Evolutionary conservation across 305 asterid genomes (phyloP).

Genomic region (Fraxinus greggii): DNA sequence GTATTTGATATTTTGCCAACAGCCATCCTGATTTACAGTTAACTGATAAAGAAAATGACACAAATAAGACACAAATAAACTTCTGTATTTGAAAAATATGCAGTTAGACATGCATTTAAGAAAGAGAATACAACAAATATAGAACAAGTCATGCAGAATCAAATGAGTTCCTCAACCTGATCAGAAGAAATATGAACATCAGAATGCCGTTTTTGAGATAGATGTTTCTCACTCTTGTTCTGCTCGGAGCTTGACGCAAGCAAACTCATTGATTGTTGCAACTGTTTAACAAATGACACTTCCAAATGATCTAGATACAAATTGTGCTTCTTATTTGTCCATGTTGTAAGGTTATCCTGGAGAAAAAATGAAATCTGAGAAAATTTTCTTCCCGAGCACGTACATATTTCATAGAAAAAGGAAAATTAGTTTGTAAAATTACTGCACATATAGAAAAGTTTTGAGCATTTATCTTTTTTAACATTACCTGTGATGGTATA

Average conservation of each 20-base stretch:
- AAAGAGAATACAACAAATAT: neutral
- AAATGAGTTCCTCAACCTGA: slow-evolving; percentile 39
- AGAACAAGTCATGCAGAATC: neutral
- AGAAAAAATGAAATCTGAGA: neutral
- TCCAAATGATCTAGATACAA: slow-evolving; percentile 62
- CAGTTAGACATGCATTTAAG: slow-evolving; percentile 9
- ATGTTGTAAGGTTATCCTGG: slow-evolving; percentile 28
- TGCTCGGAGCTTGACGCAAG: slow-evolving; percentile 34
- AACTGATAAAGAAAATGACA: slow-evolving; percentile 29
- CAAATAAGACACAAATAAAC: slow-evolving; percentile 5
- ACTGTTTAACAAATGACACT: slow-evolving; percentile 57
- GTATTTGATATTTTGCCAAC: neutral
- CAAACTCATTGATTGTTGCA: slow-evolving; percentile 44
- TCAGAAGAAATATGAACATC: slow-evolving; percentile 32
- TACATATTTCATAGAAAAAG: neutral
- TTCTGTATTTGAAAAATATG: slow-evolving; percentile 3
- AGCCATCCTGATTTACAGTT: slow-evolving; percentile 25
- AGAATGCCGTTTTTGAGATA: slow-evolving; percentile 25
- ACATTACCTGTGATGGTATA: neutral
- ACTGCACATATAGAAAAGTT: neutral
- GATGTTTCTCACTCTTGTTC: slow-evolving; percentile 26
- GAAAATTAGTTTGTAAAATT: neutral
- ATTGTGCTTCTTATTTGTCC: slow-evolving; percentile 69
- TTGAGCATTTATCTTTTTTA: neutral
- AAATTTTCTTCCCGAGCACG: neutral